These are phyloP conservation scores for Fragilariopsis cylindrus DNA, from an alignment of 108 stramenopile species.

Conservation along the genomic window DNA sequence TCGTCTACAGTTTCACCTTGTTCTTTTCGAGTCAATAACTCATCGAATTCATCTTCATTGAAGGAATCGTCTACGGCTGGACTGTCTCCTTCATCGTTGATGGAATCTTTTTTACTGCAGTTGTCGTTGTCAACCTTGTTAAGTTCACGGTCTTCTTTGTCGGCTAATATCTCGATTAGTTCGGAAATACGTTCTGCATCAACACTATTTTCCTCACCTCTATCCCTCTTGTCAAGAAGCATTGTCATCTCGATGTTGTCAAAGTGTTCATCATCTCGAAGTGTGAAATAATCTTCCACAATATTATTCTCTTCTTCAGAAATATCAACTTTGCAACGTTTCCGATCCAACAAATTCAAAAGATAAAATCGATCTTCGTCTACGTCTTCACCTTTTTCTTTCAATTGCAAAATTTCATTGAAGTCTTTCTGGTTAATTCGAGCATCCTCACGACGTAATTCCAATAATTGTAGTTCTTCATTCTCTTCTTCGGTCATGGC, in stretches of 20 bases:
- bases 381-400: slow-evolving; percentile 18
- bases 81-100: too few relatives aligned
- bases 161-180: not conserved
- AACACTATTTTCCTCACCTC: not conserved
- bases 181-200: slow-evolving; percentile 16
- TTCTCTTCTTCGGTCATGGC: not conserved
- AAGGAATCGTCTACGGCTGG: too few relatives aligned
- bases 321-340: slow-evolving; percentile 5
- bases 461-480: not conserved
- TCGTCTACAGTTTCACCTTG: slow-evolving; percentile 18
- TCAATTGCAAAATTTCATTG: slow-evolving; percentile 9
- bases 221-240: slow-evolving; percentile 10
- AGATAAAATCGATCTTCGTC: slow-evolving; percentile 28
- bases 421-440: slow-evolving; percentile 12
- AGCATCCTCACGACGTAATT: not conserved
- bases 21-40: slow-evolving; percentile 7
- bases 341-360: slow-evolving; percentile 21
- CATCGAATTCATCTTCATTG: slow-evolving; percentile 15
- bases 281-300: slow-evolving; percentile 6
- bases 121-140: not conserved
- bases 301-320: slow-evolving; percentile 4
- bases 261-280: slow-evolving; percentile 11
- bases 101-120: too few relatives aligned
- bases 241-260: slow-evolving; percentile 16
- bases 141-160: not conserved